Evolutionary conservation across 805 yeast species (phyloP).

Genomic region (Tetrapisispora phaffii): DNA sequence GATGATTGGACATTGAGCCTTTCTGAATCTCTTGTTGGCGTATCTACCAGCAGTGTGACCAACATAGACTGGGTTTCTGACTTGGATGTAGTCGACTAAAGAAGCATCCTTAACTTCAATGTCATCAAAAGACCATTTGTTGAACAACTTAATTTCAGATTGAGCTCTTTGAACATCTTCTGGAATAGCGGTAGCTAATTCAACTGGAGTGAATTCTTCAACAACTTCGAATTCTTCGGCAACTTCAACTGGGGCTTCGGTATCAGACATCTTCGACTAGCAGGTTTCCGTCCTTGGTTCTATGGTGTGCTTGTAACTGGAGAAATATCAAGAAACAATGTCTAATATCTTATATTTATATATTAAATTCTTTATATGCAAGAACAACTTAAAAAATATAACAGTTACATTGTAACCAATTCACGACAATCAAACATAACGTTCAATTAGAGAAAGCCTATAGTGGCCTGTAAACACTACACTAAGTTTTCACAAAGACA

Average conservation of each 20-base stretch:
- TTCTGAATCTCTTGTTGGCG: conserved; percentile 99
- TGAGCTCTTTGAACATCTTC: conserved; percentile 93
- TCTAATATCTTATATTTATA: neutral
- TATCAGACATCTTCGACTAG: conserved; percentile 65
- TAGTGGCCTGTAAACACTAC: neutral
- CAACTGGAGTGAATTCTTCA: conserved; percentile 62
- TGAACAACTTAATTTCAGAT: conserved; percentile 93
- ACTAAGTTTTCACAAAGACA: neutral
- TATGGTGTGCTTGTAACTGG: neutral
- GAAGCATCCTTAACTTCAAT: conserved; percentile 97
- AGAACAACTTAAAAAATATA: no score
- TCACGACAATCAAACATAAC: no score
- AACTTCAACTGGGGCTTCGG: conserved; percentile 50
- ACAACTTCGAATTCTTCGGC: conserved; percentile 62
- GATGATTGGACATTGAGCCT: conserved; percentile 98
- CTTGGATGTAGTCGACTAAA: conserved; percentile 94
- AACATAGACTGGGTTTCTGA: conserved; percentile 94
- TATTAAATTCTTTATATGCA: neutral
- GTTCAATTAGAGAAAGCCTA: neutral
- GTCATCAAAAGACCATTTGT: conserved; percentile 99
- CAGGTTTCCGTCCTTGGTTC: conserved; percentile 7
- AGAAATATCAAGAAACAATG: neutral
- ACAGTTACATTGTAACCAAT: no score
- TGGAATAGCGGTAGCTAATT: conserved; percentile 93
- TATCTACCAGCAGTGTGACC: conserved; percentile 99